A percentile compares a stretch with the other conserved stretches of the same genome.
These are phyloP conservation scores for Sambucus nigra DNA, from an alignment of 129 eudicot genomes.

Conservation along the genomic window DNA sequence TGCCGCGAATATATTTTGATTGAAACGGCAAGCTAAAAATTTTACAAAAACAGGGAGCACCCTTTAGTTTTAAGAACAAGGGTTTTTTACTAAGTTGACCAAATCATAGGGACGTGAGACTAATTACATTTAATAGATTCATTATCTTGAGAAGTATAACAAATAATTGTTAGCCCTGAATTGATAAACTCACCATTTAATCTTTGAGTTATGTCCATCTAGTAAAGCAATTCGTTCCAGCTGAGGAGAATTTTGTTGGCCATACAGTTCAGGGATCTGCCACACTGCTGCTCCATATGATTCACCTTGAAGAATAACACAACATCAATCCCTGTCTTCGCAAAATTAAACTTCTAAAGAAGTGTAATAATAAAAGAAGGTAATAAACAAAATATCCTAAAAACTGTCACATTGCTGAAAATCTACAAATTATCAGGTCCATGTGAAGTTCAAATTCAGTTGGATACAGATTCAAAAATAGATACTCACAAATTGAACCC, in stretches of 20 bases:
- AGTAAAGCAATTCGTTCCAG: slow-evolving; percentile 72
- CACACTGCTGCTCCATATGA: slow-evolving; percentile 90
- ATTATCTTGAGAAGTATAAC: background rate
- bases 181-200: slow-evolving; percentile 53
- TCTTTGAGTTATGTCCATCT: slow-evolving; percentile 64
- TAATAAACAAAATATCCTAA: background rate
- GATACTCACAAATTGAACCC: too few species aligned
- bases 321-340: slow-evolving; percentile 3
- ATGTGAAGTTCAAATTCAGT: background rate
- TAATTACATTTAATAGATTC: background rate
- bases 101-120: too few species aligned
- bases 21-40: too few species aligned
- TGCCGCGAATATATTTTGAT: too few species aligned
- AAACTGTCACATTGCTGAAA: background rate
- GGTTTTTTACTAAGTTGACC: too few species aligned
- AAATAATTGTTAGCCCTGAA: slow-evolving; percentile 5
- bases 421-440: background rate
- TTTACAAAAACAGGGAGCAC: too few species aligned
- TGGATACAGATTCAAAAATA: too few species aligned
- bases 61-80: too few species aligned
- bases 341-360: slow-evolving; percentile 6
- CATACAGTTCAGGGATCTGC: slow-evolving; percentile 96
- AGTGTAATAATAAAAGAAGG: background rate
- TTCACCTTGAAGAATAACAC: slow-evolving; percentile 50
- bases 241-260: slow-evolving; percentile 91